Evolutionary conservation across 2,329 filamentous ascomycete genomes (phyloP).

Genomic region (Claviceps purpurea): DNA sequence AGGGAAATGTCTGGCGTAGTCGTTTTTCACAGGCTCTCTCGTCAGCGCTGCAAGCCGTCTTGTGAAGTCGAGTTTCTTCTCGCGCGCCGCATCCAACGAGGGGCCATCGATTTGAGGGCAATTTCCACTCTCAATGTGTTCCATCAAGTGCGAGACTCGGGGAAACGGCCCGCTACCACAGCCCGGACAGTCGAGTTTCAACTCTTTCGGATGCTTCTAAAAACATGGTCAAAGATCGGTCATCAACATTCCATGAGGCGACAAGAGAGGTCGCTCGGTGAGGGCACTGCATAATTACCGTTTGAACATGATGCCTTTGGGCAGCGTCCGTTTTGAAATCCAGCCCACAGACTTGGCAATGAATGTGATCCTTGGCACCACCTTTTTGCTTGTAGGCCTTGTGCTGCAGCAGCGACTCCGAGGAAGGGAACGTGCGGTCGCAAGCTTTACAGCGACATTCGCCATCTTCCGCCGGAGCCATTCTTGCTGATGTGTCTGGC

Average conservation of each 20-base stretch:
- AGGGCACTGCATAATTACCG: conserved; percentile 16
- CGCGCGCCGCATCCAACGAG: conserved; percentile 20
- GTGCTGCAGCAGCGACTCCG: conserved; percentile 15
- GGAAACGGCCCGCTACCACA: conserved; percentile 26
- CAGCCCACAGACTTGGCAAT: conserved; percentile 24
- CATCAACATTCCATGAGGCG: no score
- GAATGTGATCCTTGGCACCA: conserved; percentile 17
- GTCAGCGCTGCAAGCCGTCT: conserved; percentile 16
- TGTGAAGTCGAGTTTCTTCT: conserved; percentile 24
- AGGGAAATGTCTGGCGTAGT: conserved; percentile 15
- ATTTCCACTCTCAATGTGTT: conserved; percentile 29
- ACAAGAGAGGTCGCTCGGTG: not conserved
- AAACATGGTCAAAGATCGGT: not conserved
- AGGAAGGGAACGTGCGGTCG: conserved; percentile 13
- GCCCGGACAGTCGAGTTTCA: conserved; percentile 33
- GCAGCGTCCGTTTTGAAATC: conserved; percentile 21
- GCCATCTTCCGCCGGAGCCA: conserved; percentile 3
- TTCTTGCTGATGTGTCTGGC: not conserved
- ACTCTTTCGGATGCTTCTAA: conserved; percentile 14
- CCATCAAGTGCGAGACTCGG: conserved; percentile 24
- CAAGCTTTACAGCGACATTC: conserved; percentile 18
- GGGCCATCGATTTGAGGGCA: conserved; percentile 24
- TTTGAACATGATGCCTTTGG: conserved; percentile 21
- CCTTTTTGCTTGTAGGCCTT: conserved; percentile 15
- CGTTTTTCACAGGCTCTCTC: conserved; percentile 14